Evolutionary conservation across 768 basidiomycete genomes (phyloP).

Genomic region (Nidularia pulvinata): DNA sequence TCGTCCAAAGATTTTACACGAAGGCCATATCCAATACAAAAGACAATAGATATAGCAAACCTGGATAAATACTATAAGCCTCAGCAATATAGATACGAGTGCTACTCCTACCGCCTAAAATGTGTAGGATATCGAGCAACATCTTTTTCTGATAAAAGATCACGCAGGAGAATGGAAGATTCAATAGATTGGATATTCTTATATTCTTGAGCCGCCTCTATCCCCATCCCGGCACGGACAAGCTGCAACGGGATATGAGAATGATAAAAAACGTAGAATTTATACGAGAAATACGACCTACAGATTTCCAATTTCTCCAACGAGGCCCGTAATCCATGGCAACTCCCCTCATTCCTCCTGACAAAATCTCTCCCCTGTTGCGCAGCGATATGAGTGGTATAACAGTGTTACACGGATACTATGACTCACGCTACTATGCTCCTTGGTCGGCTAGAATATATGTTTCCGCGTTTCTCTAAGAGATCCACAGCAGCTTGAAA

Average conservation of each 20-base stretch:
- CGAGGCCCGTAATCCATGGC: conserved; percentile 25
- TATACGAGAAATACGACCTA: conserved; percentile 5
- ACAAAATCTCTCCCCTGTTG: conserved; percentile 23
- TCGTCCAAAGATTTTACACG: conserved; percentile 17
- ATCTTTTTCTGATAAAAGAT: conserved; percentile 12
- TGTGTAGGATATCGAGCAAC: conserved; percentile 8
- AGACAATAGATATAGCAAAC: conserved; percentile 17
- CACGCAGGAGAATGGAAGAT: conserved; percentile 14
- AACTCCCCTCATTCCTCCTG: conserved; percentile 26
- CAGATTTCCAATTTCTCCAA: conserved; percentile 30
- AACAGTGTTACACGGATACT: not conserved
- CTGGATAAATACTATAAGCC: conserved; percentile 2
- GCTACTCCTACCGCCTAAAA: conserved; percentile 12
- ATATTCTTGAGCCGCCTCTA: conserved; percentile 18
- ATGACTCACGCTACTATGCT: conserved; percentile 22
- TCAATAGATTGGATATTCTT: conserved; percentile 18
- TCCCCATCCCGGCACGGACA: conserved; percentile 19
- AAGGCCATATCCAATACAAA: conserved; percentile 18
- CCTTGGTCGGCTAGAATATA: conserved; percentile 29
- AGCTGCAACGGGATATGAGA: conserved; percentile 8
- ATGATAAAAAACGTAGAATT: conserved; percentile 4
- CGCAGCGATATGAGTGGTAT: not conserved
- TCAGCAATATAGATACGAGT: not conserved
- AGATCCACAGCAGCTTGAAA: conserved; percentile 24
- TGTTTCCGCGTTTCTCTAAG: conserved; percentile 25